Percentiles rank a stretch among this genome's conserved stretches.
Evolutionary conservation across 257 asterid species (phyloP).

Genomic region (Nicotiana knightiana): DNA sequence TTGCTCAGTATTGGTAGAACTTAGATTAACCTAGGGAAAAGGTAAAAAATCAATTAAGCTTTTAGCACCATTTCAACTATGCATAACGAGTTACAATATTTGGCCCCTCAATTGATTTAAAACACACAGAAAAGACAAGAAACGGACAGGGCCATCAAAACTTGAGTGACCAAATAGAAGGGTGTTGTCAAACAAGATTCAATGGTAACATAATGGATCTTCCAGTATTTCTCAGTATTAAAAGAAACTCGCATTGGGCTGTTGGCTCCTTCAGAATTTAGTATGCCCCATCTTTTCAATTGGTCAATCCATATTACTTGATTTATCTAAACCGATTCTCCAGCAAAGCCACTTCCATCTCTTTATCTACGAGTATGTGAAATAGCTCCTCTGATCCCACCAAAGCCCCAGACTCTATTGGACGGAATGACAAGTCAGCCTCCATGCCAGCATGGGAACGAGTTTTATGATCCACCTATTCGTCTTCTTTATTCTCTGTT

Average conservation of each 20-base stretch:
- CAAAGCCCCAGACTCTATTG: conserved; percentile 10
- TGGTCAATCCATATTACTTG: conserved; percentile 31
- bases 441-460: conserved; percentile 7
- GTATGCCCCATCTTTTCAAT: conserved; percentile 35
- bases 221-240: background rate
- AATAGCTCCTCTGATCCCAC: conserved; percentile 16
- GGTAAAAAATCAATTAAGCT: background rate
- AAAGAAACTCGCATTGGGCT: too few relatives aligned
- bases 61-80: background rate
- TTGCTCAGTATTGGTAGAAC: background rate
- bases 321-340: conserved; percentile 11
- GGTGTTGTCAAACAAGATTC: background rate
- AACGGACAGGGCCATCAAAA: background rate
- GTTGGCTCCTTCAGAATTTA: conserved; percentile 2
- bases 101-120: background rate
- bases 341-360: conserved; percentile 5
- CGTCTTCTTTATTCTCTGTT: conserved; percentile 21
- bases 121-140: background rate
- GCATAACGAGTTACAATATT: background rate
- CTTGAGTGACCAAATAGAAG: background rate
- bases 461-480: conserved; percentile 21
- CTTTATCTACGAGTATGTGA: conserved; percentile 13
- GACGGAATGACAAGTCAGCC: conserved; percentile 12
- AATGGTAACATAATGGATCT: background rate
- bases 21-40: background rate